Evolutionary conservation across 2,329 filamentous ascomycete species (phyloP).

Genomic region (Stachybotrys chlorohalonatus): DNA sequence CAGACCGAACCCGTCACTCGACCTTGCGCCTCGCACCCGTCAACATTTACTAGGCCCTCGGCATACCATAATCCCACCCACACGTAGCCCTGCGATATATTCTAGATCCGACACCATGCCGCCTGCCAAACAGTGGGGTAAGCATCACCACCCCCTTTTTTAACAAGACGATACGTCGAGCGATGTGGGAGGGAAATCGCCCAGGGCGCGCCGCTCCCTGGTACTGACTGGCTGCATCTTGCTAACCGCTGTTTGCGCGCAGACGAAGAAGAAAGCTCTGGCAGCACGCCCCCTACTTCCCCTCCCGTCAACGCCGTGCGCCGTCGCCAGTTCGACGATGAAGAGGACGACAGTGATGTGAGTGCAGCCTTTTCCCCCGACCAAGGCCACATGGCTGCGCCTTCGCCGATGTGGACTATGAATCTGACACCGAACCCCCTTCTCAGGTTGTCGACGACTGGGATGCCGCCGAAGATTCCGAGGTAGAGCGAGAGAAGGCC

Average conservation of each 20-base stretch:
- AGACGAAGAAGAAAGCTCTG: slow-evolving; percentile 32
- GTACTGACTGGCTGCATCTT: slow-evolving; percentile 3
- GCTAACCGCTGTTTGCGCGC: slow-evolving; percentile 10
- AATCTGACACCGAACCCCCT: slow-evolving; percentile 1
- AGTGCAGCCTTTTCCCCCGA: slow-evolving; percentile 11
- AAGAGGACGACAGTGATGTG: slow-evolving; percentile 80
- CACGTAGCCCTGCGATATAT: not conserved
- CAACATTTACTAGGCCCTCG: not conserved
- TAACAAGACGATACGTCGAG: not conserved
- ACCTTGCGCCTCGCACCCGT: not conserved
- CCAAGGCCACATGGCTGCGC: not conserved
- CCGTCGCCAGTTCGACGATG: slow-evolving; percentile 72
- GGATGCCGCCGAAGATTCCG: slow-evolving; percentile 95
- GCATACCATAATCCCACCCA: too few relatives aligned
- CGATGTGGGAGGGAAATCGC: not conserved
- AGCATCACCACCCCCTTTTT: slow-evolving; percentile 9
- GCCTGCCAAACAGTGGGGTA: slow-evolving; percentile 32
- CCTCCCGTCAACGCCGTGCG: slow-evolving; percentile 29
- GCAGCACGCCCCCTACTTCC: slow-evolving; percentile 24
- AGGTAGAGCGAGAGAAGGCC: slow-evolving; percentile 91
- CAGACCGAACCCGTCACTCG: not conserved
- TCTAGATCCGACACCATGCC: slow-evolving; percentile 27
- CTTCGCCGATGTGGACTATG: slow-evolving; percentile 2
- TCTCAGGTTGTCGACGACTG: slow-evolving; percentile 86
- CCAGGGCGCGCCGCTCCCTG: not conserved